Conservation (phyloP, 805 yeast species). For the Teunomyces cretensis region DNA sequence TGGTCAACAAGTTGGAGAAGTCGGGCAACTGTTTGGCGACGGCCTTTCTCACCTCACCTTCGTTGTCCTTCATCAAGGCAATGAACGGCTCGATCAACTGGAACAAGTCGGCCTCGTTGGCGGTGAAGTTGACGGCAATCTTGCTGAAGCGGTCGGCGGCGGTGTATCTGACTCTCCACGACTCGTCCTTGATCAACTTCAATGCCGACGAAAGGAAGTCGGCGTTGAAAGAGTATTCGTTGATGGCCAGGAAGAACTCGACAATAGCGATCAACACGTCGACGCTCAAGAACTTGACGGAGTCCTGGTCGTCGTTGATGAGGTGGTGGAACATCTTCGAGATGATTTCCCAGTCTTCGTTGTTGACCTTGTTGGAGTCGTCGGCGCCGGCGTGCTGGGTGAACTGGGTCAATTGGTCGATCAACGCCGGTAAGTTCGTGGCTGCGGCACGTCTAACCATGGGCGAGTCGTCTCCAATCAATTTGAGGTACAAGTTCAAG, state of each 20-base stretch:
- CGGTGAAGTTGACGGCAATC: constrained; percentile 64
- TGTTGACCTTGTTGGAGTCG: constrained; percentile 39
- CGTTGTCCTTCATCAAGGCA: constrained; percentile 81
- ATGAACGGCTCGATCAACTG: constrained; percentile 72
- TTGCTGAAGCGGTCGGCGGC: constrained; percentile 90
- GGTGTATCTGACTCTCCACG: constrained; percentile 98
- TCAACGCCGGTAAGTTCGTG: constrained; percentile 70
- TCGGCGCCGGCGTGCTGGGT: constrained; percentile 35
- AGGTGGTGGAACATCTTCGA: constrained; percentile 79
- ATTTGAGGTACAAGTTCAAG: constrained; percentile 62
- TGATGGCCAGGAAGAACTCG: constrained; percentile 58
- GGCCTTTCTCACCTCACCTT: constrained; percentile 96
- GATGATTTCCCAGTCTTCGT: constrained; percentile 72
- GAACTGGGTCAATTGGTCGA: constrained; percentile 53
- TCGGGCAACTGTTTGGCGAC: constrained; percentile 88
- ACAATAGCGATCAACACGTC: constrained; percentile 85
- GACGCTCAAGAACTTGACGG: constrained; percentile 86
- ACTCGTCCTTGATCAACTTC: constrained; percentile 77
- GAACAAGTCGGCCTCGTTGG: constrained; percentile 53
- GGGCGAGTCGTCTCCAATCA: constrained; percentile 90
- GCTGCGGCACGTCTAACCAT: constrained; percentile 98
- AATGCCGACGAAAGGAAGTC: constrained; percentile 66
- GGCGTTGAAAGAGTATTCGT: constrained; percentile 58
- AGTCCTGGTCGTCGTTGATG: constrained; percentile 86
- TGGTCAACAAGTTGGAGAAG: constrained; percentile 53